Conservation (phyloP, 495 filamentous ascomycete genomes). For the Aspergillus affinis region DNA sequence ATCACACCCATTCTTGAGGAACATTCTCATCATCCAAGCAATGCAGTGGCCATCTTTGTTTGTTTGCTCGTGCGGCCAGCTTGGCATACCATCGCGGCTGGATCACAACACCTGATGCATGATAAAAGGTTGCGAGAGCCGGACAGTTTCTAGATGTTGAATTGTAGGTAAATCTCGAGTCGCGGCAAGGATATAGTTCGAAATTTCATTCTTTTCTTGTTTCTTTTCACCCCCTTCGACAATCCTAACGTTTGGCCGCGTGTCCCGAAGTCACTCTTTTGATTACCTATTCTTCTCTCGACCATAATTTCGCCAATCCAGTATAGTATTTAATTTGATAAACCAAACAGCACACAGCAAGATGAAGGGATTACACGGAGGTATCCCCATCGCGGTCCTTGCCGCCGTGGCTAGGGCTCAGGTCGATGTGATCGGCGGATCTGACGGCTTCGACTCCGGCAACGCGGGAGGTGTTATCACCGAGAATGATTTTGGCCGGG, state of each 20-base stretch:
- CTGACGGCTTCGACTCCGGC: background rate
- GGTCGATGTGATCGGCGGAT: slow-evolving; percentile 15
- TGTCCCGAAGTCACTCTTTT: slow-evolving; percentile 14
- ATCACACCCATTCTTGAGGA: slow-evolving; percentile 12
- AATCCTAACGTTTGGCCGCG: too few species aligned
- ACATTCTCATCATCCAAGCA: slow-evolving; percentile 15
- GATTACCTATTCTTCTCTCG: background rate
- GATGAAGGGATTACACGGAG: slow-evolving; percentile 44
- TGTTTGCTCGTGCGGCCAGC: slow-evolving; percentile 6
- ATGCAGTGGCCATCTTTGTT: slow-evolving; percentile 13
- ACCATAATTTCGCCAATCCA: background rate
- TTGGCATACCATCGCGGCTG: slow-evolving; percentile 10
- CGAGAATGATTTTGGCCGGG: background rate
- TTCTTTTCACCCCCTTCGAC: too few species aligned
- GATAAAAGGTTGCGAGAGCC: background rate
- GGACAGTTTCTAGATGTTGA: too few species aligned
- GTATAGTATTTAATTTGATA: slow-evolving; percentile 3
- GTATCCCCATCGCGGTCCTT: slow-evolving; percentile 41
- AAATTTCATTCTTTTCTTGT: too few species aligned
- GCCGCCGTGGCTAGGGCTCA: slow-evolving; percentile 38
- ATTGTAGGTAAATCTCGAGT: too few species aligned
- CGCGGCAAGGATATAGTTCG: too few species aligned
- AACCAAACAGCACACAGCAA: slow-evolving; percentile 16
- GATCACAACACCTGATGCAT: background rate
- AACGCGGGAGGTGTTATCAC: background rate